Conservation (phyloP, 345 rosid genomes). For the Dipteronia sinensis region DNA sequence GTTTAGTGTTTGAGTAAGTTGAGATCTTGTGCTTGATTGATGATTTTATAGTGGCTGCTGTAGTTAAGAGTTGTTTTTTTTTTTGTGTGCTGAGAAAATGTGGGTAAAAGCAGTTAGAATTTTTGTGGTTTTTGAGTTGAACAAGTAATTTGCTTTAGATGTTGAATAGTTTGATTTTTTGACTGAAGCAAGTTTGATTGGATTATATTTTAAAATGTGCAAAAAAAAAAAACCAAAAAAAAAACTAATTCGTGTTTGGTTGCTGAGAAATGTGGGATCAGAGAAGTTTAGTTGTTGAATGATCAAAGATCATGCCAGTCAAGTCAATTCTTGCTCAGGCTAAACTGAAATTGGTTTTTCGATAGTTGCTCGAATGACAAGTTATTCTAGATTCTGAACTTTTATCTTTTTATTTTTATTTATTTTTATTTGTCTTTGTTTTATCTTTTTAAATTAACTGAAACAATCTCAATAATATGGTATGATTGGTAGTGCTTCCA, state of each 20-base stretch:
- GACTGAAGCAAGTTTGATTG: background rate
- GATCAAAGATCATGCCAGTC: background rate
- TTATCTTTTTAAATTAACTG: background rate
- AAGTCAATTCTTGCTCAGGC: background rate
- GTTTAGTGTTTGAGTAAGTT: constrained; percentile 16
- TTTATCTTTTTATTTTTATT: background rate
- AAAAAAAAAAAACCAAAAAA: no score
- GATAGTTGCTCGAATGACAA: background rate
- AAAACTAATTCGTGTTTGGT: background rate
- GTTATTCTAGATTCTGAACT: background rate
- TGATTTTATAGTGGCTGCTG: background rate
- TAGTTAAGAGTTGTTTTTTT: background rate
- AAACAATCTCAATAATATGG: background rate
- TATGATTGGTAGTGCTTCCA: background rate
- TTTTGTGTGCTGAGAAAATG: constrained; percentile 12
- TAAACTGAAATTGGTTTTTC: background rate
- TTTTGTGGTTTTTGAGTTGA: constrained; percentile 4
- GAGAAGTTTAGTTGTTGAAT: background rate
- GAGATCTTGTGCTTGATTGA: constrained; percentile 23
- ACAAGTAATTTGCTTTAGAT: background rate
- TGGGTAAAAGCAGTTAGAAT: background rate
- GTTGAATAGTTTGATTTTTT: background rate
- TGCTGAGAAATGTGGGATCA: background rate
- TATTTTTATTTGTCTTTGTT: background rate
- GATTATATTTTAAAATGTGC: background rate